Base-by-base conservation (phyloP, 371 early-diverging fungal species). In the Mycotypha africana region DNA sequence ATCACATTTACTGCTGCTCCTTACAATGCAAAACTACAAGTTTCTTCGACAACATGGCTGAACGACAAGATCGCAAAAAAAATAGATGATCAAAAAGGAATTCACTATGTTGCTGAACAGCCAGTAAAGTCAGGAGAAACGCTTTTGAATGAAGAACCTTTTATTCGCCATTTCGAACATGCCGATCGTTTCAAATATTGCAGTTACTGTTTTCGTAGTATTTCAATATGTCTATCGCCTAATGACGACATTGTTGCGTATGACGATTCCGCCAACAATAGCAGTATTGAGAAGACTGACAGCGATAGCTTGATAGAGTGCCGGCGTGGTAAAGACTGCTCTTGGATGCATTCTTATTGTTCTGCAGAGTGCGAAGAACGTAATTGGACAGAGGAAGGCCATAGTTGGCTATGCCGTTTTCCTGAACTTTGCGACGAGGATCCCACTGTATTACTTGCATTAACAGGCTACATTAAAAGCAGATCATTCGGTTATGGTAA, bases 401-500 rank as follows among this genome's bases (percentile, higher is more conserved):
- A 62, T 37, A 21, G 42, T 4, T 42, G 45, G 43, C 12, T 62
- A 1, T 62, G 63, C 26, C 22, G 17, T 12, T 47, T 62, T 16
- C 51, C 51, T 9, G 53, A 51, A 40, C 30, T 58, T 2, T 3
- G 30, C 15, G 7, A 14, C 11, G 34, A 41, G 11, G 32, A 48
- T 12, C 28, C 12, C 11, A 38, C 58, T 12, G 28, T 43, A 0
- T 21, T 58, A 2, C 48, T 62, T 33, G 63, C 56, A 7, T 39
- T 62, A 4, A 36, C 51, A 23, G 63, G 53, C 2, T 58, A 49
- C 38, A 28, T 55, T 19, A 42, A 45, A 4, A 38, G 59, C 25
- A 25, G 35, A 26, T 26, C 48, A 0, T 23, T 25, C 14, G 34
- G 51, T 2, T n/a, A 40, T 16, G 32, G 50, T 43, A 52, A 4